Evolutionary conservation across 2,329 filamentous ascomycete genomes (phyloP).

Genomic region (Emericellopsis atlantica): DNA sequence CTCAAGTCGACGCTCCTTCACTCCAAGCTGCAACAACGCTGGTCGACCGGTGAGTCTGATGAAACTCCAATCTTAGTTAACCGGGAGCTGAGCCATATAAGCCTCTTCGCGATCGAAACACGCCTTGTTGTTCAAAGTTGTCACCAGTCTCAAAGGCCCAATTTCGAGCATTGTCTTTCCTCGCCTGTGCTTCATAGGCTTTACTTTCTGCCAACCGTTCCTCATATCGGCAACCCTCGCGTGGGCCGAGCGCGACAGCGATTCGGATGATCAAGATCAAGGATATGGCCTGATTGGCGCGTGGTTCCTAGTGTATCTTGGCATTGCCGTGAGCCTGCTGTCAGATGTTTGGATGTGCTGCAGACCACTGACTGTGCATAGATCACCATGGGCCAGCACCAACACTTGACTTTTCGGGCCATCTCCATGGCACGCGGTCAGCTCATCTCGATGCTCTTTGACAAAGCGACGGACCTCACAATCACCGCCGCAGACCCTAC

Average conservation of each 20-base stretch:
- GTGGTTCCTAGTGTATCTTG: constrained; percentile 11
- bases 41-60: neutral
- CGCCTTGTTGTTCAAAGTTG: constrained; percentile 3
- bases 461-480: constrained; percentile 10
- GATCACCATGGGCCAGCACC: constrained; percentile 11
- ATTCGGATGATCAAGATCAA: constrained; percentile 1
- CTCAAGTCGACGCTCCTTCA: constrained; percentile 3
- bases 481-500: constrained; percentile 3
- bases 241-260: constrained; percentile 8
- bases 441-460: constrained; percentile 12
- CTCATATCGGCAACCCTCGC: constrained; percentile 10
- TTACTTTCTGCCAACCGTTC: constrained; percentile 13
- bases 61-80: neutral
- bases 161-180: constrained; percentile 6
- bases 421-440: constrained; percentile 13
- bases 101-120: neutral
- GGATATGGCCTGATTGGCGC: constrained; percentile 14
- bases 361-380: neutral
- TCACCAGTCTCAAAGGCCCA: constrained; percentile 1
- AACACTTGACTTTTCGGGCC: constrained; percentile 10
- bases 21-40: neutral
- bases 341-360: neutral
- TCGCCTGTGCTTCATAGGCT: constrained; percentile 10
- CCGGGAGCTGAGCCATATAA: neutral
- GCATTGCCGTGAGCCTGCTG: constrained; percentile 9